Evolutionary conservation across 768 basidiomycete species (phyloP).

Genomic region (Gloeopeniophorella convolvens): DNA sequence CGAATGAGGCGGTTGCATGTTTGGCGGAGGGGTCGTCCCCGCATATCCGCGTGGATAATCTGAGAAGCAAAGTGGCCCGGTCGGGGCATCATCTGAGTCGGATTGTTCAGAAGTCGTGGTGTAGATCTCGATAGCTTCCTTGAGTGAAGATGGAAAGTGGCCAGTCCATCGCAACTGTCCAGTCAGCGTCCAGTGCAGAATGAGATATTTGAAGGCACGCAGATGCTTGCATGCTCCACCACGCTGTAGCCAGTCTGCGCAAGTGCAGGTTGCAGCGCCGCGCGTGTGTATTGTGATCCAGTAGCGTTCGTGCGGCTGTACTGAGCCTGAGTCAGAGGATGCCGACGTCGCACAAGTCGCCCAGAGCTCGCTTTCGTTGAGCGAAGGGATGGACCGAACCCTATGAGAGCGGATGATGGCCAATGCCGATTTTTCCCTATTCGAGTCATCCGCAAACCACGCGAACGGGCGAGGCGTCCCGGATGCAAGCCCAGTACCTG

Average conservation of each 20-base stretch:
- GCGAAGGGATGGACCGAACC: background rate
- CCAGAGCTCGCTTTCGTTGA: constrained; percentile 4
- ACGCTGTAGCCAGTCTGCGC: background rate
- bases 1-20: too few species aligned
- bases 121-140: too few species aligned
- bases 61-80: too few species aligned
- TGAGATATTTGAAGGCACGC: too few species aligned
- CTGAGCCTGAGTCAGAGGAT: background rate
- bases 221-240: too few species aligned
- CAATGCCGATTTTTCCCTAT: background rate
- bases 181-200: too few species aligned
- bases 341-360: constrained; percentile 9
- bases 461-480: background rate
- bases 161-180: too few species aligned
- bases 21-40: too few species aligned
- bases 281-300: background rate
- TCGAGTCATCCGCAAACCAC: constrained; percentile 3
- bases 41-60: too few species aligned
- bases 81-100: too few species aligned
- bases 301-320: background rate
- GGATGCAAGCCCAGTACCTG: background rate
- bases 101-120: too few species aligned
- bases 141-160: too few species aligned
- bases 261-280: background rate
- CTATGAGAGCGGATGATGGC: background rate